Evolutionary conservation across 306 rosid genomes (phyloP).

Genomic region (Begonia masoniana): DNA sequence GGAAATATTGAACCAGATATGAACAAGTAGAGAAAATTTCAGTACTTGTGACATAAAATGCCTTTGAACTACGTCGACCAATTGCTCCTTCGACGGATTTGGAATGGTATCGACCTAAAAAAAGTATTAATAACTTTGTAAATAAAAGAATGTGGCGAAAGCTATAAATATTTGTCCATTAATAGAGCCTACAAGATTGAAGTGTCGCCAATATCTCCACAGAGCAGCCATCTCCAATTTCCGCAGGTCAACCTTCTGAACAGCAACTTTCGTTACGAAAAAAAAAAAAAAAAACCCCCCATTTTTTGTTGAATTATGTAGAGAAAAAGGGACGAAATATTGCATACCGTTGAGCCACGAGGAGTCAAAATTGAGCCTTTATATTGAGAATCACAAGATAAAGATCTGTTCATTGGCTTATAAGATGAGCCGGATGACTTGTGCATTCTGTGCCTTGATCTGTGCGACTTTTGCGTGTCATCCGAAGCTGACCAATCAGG

Average conservation of each 20-base stretch:
- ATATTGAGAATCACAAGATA: constrained; percentile 86
- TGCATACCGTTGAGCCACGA: constrained; percentile 68
- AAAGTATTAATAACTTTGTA: constrained; percentile 6
- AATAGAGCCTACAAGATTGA: constrained; percentile 57
- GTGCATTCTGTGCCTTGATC: constrained; percentile 82
- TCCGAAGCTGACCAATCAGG: constrained; percentile 67
- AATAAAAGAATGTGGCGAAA: constrained; percentile 5
- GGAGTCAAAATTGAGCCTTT: constrained; percentile 82
- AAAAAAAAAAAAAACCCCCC: too few relatives aligned
- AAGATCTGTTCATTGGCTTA: constrained; percentile 79
- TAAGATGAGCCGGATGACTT: constrained; percentile 84
- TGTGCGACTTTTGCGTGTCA: constrained; percentile 86
- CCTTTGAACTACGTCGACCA: constrained; percentile 89
- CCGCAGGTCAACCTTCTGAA: constrained; percentile 75
- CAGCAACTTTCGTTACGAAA: background rate
- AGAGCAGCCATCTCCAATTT: constrained; percentile 95
- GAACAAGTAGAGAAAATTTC: background rate
- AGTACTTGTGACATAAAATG: constrained; percentile 97
- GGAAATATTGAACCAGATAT: background rate
- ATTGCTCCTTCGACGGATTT: constrained; percentile 92
- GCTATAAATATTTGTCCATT: background rate
- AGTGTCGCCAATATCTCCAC: constrained; percentile 98
- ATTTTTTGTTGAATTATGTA: background rate
- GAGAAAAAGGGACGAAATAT: background rate
- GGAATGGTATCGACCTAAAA: constrained; percentile 71